These are phyloP conservation scores for Leucaena leucocephala DNA, from an alignment of 306 rosid species.

Conservation along the genomic window DNA sequence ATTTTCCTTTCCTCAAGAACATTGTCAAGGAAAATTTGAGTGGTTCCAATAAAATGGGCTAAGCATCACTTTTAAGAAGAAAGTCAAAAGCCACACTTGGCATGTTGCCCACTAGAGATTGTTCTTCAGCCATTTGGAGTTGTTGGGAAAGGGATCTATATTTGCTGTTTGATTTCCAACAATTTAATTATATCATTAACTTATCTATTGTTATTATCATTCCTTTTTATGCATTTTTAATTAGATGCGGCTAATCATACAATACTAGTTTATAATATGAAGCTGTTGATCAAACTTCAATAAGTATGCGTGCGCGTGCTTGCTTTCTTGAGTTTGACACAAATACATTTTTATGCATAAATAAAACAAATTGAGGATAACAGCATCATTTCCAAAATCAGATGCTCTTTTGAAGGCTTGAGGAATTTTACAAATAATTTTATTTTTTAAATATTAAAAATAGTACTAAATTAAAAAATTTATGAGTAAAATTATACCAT, in stretches of 20 bases:
- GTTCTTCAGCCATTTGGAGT: not conserved
- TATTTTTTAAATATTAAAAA: no score
- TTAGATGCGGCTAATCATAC: not conserved
- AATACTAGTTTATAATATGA: not conserved
- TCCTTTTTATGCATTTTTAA: not conserved
- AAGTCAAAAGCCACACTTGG: constrained; percentile 13
- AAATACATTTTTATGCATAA: not conserved
- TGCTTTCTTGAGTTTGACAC: constrained; percentile 30
- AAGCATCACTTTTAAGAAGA: not conserved
- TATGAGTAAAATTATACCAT: no score
- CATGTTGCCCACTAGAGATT: constrained; percentile 14
- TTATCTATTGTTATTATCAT: constrained; percentile 1
- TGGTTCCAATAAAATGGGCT: constrained; percentile 11
- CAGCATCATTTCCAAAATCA: constrained; percentile 27
- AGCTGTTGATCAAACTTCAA: constrained; percentile 9
- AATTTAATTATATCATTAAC: not conserved
- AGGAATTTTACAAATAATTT: not conserved
- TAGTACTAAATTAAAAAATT: no score
- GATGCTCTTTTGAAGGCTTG: not conserved
- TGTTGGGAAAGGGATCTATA: constrained; percentile 11
- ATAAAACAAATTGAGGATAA: constrained; percentile 1
- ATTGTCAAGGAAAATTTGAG: not conserved
- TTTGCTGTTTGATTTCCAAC: not conserved
- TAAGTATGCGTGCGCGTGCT: constrained; percentile 17
- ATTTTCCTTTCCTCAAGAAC: not conserved